These are phyloP conservation scores for Podaxis pistillaris DNA, from an alignment of 768 basidiomycete genomes.

Conservation along the genomic window DNA sequence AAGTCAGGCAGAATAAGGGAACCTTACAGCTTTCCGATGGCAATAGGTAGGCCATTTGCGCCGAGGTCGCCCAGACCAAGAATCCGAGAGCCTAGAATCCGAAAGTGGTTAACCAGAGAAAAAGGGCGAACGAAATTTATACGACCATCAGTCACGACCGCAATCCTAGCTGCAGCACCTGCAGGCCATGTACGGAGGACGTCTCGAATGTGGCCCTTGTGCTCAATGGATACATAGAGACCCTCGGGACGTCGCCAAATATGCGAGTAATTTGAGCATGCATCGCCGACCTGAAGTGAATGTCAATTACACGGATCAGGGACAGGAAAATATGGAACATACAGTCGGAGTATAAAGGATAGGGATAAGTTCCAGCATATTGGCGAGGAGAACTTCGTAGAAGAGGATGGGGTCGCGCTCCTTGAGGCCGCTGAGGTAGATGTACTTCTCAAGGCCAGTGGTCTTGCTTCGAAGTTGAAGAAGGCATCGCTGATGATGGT, in stretches of 20 bases:
- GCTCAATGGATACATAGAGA: slow-evolving; percentile 59
- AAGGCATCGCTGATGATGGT: slow-evolving; percentile 57
- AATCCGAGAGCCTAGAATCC: slow-evolving; percentile 58
- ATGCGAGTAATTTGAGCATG: slow-evolving; percentile 67
- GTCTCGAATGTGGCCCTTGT: slow-evolving; percentile 61
- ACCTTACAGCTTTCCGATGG: slow-evolving; percentile 70
- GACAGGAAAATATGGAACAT: slow-evolving; percentile 8
- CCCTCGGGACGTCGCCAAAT: slow-evolving; percentile 67
- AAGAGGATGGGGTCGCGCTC: slow-evolving; percentile 63
- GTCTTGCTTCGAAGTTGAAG: slow-evolving; percentile 57
- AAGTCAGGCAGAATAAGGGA: background rate
- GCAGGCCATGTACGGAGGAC: slow-evolving; percentile 54
- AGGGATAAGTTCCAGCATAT: slow-evolving; percentile 51
- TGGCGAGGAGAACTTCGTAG: background rate
- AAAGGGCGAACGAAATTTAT: slow-evolving; percentile 23
- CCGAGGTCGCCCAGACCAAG: slow-evolving; percentile 61
- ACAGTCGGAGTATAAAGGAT: slow-evolving; percentile 78
- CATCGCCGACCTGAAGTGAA: slow-evolving; percentile 58
- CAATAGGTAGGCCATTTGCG: slow-evolving; percentile 55
- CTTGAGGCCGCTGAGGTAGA: slow-evolving; percentile 65
- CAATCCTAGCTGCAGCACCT: slow-evolving; percentile 50
- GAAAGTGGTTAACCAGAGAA: slow-evolving; percentile 9
- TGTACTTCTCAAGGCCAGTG: slow-evolving; percentile 63
- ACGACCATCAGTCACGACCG: slow-evolving; percentile 74
- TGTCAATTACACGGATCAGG: slow-evolving; percentile 6